Percentiles rank a stretch among this genome's conserved stretches.
These are phyloP conservation scores for Halenospora varia DNA, from an alignment of 495 filamentous ascomycete genomes.

Conservation along the genomic window DNA sequence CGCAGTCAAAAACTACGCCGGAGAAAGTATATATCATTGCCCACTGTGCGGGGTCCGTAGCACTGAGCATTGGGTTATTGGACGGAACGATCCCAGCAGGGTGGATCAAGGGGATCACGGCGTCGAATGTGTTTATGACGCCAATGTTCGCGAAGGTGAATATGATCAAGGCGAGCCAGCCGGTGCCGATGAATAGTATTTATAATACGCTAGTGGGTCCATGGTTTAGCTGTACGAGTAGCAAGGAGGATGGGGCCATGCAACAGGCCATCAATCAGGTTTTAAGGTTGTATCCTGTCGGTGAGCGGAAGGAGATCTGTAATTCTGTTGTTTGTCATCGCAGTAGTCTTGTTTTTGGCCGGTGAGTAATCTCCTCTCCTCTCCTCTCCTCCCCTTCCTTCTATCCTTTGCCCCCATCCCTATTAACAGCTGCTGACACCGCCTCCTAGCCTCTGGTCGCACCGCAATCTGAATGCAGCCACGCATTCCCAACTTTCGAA, in stretches of 20 bases:
- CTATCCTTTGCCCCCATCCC: no score
- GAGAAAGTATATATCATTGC: constrained; percentile 56
- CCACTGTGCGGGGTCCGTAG: constrained; percentile 66
- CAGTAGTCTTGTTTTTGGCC: constrained; percentile 53
- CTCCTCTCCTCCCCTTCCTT: no score
- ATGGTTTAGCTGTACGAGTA: constrained; percentile 51
- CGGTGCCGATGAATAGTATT: constrained; percentile 41
- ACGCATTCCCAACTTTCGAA: constrained; percentile 58
- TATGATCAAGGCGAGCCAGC: constrained; percentile 49
- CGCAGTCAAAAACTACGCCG: no score
- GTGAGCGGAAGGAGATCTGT: constrained; percentile 51
- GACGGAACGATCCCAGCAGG: constrained; percentile 55
- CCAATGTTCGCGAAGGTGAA: constrained; percentile 56
- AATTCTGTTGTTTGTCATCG: constrained; percentile 59
- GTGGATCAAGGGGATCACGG: constrained; percentile 58
- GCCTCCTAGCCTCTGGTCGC: constrained; percentile 46
- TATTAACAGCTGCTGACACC: no score
- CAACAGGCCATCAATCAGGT: constrained; percentile 52
- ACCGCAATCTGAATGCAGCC: constrained; percentile 57
- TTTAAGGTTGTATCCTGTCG: constrained; percentile 58
- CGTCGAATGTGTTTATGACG: constrained; percentile 62
- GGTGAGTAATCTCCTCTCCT: constrained; percentile 27
- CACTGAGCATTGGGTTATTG: constrained; percentile 54
- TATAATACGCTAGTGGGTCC: constrained; percentile 43
- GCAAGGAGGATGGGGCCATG: constrained; percentile 39